These are phyloP conservation scores for Hypoxylon sp. DNA, from an alignment of 2,329 filamentous ascomycete genomes.

Conservation along the genomic window DNA sequence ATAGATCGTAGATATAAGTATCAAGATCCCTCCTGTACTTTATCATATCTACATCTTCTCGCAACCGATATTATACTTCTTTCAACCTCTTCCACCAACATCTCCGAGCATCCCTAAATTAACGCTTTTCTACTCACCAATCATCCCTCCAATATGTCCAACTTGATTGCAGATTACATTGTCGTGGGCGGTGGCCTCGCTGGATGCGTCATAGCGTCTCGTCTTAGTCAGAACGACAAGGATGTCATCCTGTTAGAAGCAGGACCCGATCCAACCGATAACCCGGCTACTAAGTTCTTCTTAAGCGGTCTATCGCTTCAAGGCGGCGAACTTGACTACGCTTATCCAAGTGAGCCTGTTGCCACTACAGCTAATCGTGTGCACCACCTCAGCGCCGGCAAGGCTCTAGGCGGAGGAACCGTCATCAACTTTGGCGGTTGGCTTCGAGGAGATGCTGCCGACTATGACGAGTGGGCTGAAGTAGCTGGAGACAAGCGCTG, in stretches of 20 bases:
- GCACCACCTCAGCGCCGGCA: slow-evolving; percentile 45
- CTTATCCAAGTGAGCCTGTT: slow-evolving; percentile 47
- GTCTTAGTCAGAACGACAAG: slow-evolving; percentile 44
- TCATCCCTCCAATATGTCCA: slow-evolving; percentile 26
- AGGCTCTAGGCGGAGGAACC: slow-evolving; percentile 49
- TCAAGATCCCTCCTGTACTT: too few species aligned
- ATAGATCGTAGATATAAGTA: too few species aligned
- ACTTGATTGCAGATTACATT: slow-evolving; percentile 47
- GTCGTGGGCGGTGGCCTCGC: slow-evolving; percentile 51
- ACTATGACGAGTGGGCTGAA: slow-evolving; percentile 50
- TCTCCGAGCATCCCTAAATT: too few species aligned
- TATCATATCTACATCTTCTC: too few species aligned
- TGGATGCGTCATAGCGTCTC: slow-evolving; percentile 48
- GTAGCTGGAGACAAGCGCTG: slow-evolving; percentile 54
- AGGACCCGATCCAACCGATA: slow-evolving; percentile 45
- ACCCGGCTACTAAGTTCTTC: slow-evolving; percentile 43
- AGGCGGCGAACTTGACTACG: slow-evolving; percentile 47
- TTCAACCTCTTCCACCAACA: too few species aligned
- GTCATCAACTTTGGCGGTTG: slow-evolving; percentile 51
- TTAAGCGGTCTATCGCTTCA: slow-evolving; percentile 46
- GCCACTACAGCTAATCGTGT: slow-evolving; percentile 23
- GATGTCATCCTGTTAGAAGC: slow-evolving; percentile 49
- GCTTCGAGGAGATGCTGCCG: slow-evolving; percentile 48
- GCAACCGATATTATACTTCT: too few species aligned
- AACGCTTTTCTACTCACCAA: too few species aligned